phyloP scores from a whole-genome alignment of 768 basidiomycete species.

The Tephrocybe rancida region DNA sequence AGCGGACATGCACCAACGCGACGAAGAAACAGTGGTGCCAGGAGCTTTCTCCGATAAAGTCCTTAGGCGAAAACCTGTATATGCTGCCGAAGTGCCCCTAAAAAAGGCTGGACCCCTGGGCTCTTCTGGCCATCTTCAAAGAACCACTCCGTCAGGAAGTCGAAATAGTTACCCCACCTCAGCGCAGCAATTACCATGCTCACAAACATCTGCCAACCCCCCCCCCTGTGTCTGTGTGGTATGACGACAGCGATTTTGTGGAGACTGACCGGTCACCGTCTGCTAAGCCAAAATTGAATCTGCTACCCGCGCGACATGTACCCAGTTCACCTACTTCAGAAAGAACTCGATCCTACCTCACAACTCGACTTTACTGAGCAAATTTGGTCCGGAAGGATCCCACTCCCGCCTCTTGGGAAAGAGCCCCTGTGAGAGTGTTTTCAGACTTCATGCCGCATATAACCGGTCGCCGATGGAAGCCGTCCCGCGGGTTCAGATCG shows the following conservation, averaged over 20 bases:
- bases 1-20: constrained; percentile 91
- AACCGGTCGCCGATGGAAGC: constrained; percentile 38
- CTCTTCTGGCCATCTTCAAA: constrained; percentile 74
- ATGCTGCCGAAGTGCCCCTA: constrained; percentile 83
- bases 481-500: constrained; percentile 65
- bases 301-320: constrained; percentile 76
- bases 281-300: constrained; percentile 58
- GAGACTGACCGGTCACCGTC: constrained; percentile 71
- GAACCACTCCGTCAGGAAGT: constrained; percentile 70
- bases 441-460: not conserved
- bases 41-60: constrained; percentile 61
- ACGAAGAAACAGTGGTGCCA: constrained; percentile 70
- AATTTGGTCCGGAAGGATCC: constrained; percentile 86
- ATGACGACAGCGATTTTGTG: constrained; percentile 79
- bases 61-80: constrained; percentile 80
- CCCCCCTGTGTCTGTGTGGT: constrained; percentile 61
- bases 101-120: constrained; percentile 76
- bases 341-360: constrained; percentile 47
- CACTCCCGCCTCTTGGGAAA: constrained; percentile 81
- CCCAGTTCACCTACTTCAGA: constrained; percentile 85
- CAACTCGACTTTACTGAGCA: constrained; percentile 52
- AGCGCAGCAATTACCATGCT: constrained; percentile 51
- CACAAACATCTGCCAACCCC: constrained; percentile 46
- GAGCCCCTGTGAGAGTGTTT: constrained; percentile 57
- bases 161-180: constrained; percentile 45